Evolutionary conservation across 148 eudicot genomes (phyloP).

Genomic region (Silene conica): DNA sequence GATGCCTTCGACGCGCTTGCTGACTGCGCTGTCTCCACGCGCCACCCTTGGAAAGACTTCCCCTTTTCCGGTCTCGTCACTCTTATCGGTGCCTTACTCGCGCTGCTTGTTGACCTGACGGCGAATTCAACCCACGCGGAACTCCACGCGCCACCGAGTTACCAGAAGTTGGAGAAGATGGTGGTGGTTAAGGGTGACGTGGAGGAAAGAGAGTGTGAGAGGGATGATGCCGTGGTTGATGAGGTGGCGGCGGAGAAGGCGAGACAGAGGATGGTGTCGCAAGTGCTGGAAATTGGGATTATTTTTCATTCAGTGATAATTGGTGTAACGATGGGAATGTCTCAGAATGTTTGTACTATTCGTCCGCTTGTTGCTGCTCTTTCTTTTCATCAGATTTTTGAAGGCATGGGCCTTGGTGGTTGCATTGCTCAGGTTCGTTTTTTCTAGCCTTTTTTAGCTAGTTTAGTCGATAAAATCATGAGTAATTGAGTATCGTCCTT

Average conservation of each 20-base stretch:
- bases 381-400: constrained; percentile 79
- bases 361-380: constrained; percentile 77
- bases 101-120: constrained; percentile 59
- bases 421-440: constrained; percentile 77
- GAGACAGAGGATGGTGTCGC: constrained; percentile 75
- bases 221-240: neutral
- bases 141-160: constrained; percentile 16
- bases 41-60: constrained; percentile 76
- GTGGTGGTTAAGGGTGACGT: constrained; percentile 15
- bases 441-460: neutral
- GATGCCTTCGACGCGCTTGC: constrained; percentile 71
- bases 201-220: neutral
- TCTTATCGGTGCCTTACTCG: constrained; percentile 52
- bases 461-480: neutral
- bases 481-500: no score
- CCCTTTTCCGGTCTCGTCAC: constrained; percentile 72
- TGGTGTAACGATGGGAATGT: constrained; percentile 88
- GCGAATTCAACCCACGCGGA: constrained; percentile 58
- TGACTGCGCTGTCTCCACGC: constrained; percentile 62
- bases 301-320: constrained; percentile 80
- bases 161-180: constrained; percentile 14
- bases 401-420: constrained; percentile 90
- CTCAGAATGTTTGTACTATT: constrained; percentile 70
- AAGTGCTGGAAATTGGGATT: constrained; percentile 85
- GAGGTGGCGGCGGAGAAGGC: constrained; percentile 36